Evolutionary conservation across 1,139 yeast species (phyloP), one percentile per base, ranked within the genome.

Genomic region (Magnusiomyces fungicola): DNA sequence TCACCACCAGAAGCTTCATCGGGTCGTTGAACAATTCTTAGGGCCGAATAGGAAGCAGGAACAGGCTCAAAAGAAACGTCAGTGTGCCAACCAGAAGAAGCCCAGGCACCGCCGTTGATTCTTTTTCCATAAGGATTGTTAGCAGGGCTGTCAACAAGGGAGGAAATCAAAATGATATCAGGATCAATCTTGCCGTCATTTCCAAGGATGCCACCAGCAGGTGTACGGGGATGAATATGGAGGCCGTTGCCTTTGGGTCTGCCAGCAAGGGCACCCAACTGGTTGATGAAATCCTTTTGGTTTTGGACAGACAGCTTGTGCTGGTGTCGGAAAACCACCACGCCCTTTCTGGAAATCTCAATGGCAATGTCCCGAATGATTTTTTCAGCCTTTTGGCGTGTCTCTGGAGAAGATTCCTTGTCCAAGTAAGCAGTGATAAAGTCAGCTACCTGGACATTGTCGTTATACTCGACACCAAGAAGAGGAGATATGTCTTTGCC

Each of bases 161-260:
- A 59, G 39, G 61, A 58, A 47, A 62, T 51, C 19, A 46, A 48
- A 33, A 50, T 42, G 29, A 50, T 32, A 16, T 52, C 55, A 21
- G 61, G 61, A 34, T 57, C 59, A 34, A 56, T 54, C 43, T 51
- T 50, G 7, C 51, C 49, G 27, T 48, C 45, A 16, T 55, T 56
- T 4, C 50, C 51, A 19, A 58, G 51, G 29, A 62, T 45, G 12
- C 67, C 67, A 4, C 65, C 66, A 25, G 63, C 64, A 3, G 64
- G 57, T 16, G 62, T 72, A 23, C 61, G 60, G 16, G 67, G 67
- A 47, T 64, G 67, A 38, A 62, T 61, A 51, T 64, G 89, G 3
- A 84, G 78, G 19, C 86, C 85, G n/a, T 83, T 75, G 6, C 83
- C 76, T 49, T 72, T 73, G 22, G 87, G 86, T 61, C 82, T 87